These are phyloP conservation scores for Cicer arietinum DNA, from an alignment of 306 rosid species.

Conservation along the genomic window DNA sequence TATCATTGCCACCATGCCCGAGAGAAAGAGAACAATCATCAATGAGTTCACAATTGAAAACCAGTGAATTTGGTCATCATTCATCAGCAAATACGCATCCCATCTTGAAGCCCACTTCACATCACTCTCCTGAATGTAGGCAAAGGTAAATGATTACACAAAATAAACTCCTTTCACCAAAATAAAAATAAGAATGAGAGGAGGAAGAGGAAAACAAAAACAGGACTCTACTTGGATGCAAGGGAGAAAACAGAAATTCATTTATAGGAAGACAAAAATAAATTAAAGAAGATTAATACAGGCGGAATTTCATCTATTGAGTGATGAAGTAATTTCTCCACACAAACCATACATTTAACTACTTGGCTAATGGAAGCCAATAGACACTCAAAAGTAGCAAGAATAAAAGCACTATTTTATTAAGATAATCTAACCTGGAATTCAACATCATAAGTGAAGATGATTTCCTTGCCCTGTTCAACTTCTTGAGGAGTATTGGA, in stretches of 20 bases:
- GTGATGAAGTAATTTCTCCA: conserved; percentile 3
- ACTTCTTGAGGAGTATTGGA: conserved; percentile 95
- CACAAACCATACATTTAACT: conserved; percentile 17
- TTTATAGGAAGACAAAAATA: neutral
- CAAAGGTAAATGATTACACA: conserved; percentile 34
- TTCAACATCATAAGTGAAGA: conserved; percentile 91
- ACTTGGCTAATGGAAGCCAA: neutral
- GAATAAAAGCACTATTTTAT: conserved; percentile 2
- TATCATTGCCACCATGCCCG: conserved; percentile 99
- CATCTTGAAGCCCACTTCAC: conserved; percentile 99
- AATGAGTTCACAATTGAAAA: conserved; percentile 92
- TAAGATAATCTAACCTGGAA: conserved; percentile 71
- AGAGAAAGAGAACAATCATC: conserved; percentile 98
- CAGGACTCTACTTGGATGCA: neutral
- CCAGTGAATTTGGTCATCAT: conserved; percentile 96
- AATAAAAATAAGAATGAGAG: neutral
- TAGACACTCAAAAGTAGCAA: conserved; percentile 2
- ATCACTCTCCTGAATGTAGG: conserved; percentile 72
- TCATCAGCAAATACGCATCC: conserved; percentile 98
- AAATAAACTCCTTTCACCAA: conserved; percentile 31
- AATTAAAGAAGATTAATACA: neutral
- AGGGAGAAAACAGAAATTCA: neutral
- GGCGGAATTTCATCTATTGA: conserved; percentile 19
- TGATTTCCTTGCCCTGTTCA: conserved; percentile 77
- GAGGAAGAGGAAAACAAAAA: neutral